Conservation (phyloP, 2,329 filamentous ascomycete species). For the Grosmannia serpens region DNA sequence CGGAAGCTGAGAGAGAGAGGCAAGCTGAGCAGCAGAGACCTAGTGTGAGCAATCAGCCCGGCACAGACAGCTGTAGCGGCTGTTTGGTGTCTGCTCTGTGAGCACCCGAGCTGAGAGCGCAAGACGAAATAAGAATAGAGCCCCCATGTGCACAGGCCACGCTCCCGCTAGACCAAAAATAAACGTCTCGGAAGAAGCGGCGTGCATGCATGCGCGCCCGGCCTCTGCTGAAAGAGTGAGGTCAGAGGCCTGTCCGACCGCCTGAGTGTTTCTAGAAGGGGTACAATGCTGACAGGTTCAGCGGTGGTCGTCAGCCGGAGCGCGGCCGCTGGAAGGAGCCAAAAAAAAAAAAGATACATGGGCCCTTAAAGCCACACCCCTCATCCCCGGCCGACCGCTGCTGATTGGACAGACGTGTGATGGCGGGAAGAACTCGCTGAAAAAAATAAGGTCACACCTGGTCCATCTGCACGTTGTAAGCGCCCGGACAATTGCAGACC, state of each 20-base stretch:
- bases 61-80: too few relatives aligned
- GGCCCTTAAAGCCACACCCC: neutral
- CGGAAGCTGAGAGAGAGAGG: too few relatives aligned
- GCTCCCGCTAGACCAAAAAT: neutral
- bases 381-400: neutral
- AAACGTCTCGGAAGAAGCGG: neutral
- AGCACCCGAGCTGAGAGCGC: too few relatives aligned
- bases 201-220: neutral
- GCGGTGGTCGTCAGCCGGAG: neutral
- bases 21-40: too few relatives aligned
- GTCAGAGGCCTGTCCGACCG: neutral
- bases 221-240: neutral
- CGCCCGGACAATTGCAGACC: neutral
- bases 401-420: neutral
- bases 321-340: neutral
- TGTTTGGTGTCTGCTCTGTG: too few relatives aligned
- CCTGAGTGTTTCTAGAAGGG: neutral
- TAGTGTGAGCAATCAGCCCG: too few relatives aligned
- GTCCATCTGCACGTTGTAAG: neutral
- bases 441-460: too few relatives aligned
- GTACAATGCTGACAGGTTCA: neutral
- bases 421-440: neutral
- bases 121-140: too few relatives aligned
- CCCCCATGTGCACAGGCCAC: too few relatives aligned
- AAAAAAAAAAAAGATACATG: too few relatives aligned